These are phyloP conservation scores for Diaporthe eres DNA, from an alignment of 2,329 filamentous ascomycete genomes.

Conservation along the genomic window DNA sequence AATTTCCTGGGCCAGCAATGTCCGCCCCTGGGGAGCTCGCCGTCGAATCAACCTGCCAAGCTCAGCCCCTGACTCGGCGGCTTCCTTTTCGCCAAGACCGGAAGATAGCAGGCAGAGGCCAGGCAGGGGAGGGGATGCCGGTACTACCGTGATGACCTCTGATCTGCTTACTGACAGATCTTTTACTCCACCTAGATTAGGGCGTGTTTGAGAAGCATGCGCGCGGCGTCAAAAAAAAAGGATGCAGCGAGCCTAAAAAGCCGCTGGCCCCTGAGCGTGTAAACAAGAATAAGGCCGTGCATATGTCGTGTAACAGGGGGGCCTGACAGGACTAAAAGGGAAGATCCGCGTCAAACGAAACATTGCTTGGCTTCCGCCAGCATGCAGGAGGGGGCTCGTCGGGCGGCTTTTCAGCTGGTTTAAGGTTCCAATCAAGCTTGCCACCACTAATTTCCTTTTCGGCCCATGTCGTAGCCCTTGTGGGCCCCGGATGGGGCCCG, in stretches of 20 bases:
- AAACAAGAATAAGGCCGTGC: slow-evolving; percentile 4
- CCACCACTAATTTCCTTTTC: slow-evolving; percentile 30
- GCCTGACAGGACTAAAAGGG: neutral
- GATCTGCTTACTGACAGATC: slow-evolving; percentile 31
- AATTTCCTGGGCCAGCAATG: slow-evolving; percentile 31
- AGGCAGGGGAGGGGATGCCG: neutral
- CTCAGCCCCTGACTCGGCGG: slow-evolving; percentile 24
- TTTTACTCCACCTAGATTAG: slow-evolving; percentile 23
- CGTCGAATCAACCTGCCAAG: slow-evolving; percentile 31
- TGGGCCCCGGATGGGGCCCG: neutral
- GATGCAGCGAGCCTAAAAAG: slow-evolving; percentile 20
- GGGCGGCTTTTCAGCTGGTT: slow-evolving; percentile 19
- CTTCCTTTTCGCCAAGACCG: slow-evolving; percentile 22
- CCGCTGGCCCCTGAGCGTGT: neutral
- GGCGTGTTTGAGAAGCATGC: slow-evolving; percentile 18
- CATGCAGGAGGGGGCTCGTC: neutral
- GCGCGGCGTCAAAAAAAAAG: neutral
- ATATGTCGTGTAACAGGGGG: slow-evolving; percentile 20
- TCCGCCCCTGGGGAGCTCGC: slow-evolving; percentile 14
- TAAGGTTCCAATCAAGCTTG: slow-evolving; percentile 33
- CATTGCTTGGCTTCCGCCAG: slow-evolving; percentile 17
- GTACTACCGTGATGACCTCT: slow-evolving; percentile 22
- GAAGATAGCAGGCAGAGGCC: neutral
- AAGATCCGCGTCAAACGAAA: slow-evolving; percentile 31
- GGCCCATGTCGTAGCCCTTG: slow-evolving; percentile 5